Evolutionary conservation across 2,329 filamentous ascomycete species (phyloP).

Genomic region (Bimuria novae-zelandiae): DNA sequence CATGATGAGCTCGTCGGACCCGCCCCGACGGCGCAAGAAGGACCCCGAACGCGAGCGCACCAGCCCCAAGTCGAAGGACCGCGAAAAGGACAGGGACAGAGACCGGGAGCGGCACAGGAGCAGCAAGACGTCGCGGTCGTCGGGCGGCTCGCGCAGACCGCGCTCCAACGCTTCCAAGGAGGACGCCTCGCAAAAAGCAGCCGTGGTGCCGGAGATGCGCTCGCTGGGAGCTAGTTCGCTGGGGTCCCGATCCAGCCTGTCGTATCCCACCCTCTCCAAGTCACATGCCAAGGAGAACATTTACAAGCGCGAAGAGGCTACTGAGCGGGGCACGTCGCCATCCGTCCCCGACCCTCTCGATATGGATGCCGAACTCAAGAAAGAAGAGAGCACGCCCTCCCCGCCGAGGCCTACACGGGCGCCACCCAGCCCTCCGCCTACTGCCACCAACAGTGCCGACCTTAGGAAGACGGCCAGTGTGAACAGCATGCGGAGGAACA

Average conservation of each 20-base stretch:
- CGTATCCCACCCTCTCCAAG: constrained; percentile 86
- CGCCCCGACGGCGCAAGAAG: constrained; percentile 43
- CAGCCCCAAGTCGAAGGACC: constrained; percentile 31
- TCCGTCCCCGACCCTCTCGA: too few species aligned
- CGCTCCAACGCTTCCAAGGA: constrained; percentile 36
- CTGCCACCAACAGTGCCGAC: constrained; percentile 47
- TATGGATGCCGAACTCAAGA: too few species aligned
- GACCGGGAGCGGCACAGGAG: constrained; percentile 34
- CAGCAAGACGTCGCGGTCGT: constrained; percentile 23
- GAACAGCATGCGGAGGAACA: constrained; percentile 49
- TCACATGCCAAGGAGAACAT: constrained; percentile 89
- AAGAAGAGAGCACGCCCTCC: constrained; percentile 28
- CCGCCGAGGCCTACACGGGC: constrained; percentile 38
- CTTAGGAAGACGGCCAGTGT: constrained; percentile 51
- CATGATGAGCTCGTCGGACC: constrained; percentile 41
- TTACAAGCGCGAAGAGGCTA: constrained; percentile 56
- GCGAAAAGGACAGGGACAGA: constrained; percentile 29
- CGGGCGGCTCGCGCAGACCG: constrained; percentile 29
- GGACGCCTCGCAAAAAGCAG: constrained; percentile 39
- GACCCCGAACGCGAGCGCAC: constrained; percentile 35
- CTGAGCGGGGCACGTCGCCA: constrained; percentile 48
- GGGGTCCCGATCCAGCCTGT: constrained; percentile 53
- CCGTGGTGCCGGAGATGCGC: constrained; percentile 53
- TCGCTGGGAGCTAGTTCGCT: constrained; percentile 38
- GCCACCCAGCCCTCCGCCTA: constrained; percentile 56